These are phyloP conservation scores for Fagopyrum tataricum DNA, from an alignment of 148 eudicot species.

Conservation along the genomic window DNA sequence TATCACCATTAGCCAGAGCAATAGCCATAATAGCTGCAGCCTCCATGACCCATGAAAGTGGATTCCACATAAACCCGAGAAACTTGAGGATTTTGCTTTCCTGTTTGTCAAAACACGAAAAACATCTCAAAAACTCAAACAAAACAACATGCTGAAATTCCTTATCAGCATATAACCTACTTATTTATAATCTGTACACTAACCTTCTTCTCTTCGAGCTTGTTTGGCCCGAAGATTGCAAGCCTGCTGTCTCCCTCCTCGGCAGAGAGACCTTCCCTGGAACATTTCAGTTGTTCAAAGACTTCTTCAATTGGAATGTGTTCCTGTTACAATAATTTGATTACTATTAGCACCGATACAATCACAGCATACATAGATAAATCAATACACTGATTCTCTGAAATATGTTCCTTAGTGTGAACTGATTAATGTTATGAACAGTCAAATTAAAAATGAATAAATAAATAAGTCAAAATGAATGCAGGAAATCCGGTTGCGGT, in stretches of 20 bases:
- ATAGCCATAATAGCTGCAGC: constrained; percentile 95
- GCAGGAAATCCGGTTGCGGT: background rate
- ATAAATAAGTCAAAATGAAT: too few relatives aligned
- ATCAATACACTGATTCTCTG: background rate
- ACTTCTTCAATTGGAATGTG: constrained; percentile 95
- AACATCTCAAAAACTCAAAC: background rate
- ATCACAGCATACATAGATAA: background rate
- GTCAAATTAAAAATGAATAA: too few relatives aligned
- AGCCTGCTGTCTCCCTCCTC: constrained; percentile 85
- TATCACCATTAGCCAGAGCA: constrained; percentile 77
- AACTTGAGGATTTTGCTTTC: constrained; percentile 94
- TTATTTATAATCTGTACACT: background rate
- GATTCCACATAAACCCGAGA: constrained; percentile 99
- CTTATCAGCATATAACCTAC: background rate
- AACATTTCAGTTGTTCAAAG: constrained; percentile 84
- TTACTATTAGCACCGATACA: background rate
- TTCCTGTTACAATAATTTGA: constrained; percentile 39
- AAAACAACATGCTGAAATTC: background rate
- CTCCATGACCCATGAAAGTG: constrained; percentile 98
- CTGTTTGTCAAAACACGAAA: constrained; percentile 26
- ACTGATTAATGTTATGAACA: too few relatives aligned
- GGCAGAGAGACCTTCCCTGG: constrained; percentile 58
- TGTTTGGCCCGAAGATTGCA: constrained; percentile 83
- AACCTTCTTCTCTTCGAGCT: constrained; percentile 88
- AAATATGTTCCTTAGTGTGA: too few relatives aligned